Conservation (phyloP, 352 stramenopile species). For the Phytophthora colocasiae region DNA sequence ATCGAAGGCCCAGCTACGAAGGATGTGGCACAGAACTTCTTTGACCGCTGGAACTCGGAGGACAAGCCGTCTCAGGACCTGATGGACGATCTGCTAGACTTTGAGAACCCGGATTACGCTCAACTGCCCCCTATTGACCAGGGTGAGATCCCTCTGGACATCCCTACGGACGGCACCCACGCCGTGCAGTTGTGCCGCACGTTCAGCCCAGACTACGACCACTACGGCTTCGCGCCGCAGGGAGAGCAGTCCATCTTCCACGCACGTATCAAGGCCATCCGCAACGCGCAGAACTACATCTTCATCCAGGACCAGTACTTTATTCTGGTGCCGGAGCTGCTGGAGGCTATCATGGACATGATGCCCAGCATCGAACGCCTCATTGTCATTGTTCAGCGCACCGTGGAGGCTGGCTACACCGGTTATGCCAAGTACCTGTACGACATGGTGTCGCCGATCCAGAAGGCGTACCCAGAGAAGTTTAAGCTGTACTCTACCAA, state of each 20-base stretch:
- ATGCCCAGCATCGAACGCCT: constrained; percentile 56
- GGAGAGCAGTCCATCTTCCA: constrained; percentile 66
- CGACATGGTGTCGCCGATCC: constrained; percentile 64
- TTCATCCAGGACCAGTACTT: constrained; percentile 84
- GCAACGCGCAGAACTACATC: constrained; percentile 63
- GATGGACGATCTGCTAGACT: constrained; percentile 57
- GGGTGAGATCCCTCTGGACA: constrained; percentile 13
- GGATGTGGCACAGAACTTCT: constrained; percentile 75
- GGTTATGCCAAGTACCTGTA: constrained; percentile 76
- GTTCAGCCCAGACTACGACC: constrained; percentile 53
- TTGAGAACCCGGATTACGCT: constrained; percentile 51
- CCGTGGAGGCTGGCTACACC: constrained; percentile 39
- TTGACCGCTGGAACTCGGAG: constrained; percentile 65
- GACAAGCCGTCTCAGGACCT: constrained; percentile 45
- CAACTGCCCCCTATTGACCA: constrained; percentile 31
- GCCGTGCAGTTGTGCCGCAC: constrained; percentile 64
- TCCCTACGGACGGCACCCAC: constrained; percentile 16
- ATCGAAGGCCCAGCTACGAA: constrained; percentile 50
- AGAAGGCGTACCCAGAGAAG: constrained; percentile 57
- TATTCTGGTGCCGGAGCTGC: constrained; percentile 63
- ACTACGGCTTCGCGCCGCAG: constrained; percentile 53
- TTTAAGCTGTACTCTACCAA: constrained; percentile 70
- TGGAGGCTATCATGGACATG: constrained; percentile 51
- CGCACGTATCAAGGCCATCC: constrained; percentile 63
- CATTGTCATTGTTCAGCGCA: constrained; percentile 62